Base-by-base conservation (phyloP, 306 rosid species). In the Adenanthera pavonina region DNA sequence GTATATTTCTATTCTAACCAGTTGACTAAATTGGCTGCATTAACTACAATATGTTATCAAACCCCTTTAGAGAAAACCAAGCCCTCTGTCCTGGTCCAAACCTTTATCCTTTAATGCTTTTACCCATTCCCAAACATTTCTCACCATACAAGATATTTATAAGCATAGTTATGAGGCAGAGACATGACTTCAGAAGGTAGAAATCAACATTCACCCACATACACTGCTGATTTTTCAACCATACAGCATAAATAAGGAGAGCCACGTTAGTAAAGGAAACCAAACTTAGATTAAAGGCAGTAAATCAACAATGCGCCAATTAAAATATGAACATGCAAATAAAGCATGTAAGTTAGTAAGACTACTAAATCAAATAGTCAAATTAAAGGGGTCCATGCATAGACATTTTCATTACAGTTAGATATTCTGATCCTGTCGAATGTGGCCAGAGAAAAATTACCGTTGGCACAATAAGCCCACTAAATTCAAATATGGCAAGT, bases 401-500 rank as follows among this genome's bases (percentile, higher is more conserved):
- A 40, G 59, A 46, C 30, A 71, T 46, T 53, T 49, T 47, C 73
- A 16, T 33, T 61, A 25, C 65, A 51, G 14, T 73, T 59, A 68
- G 74, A 68, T 59, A 73, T 14, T 51, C 64, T 49, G 49, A 69
- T 44, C 7, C 17, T 41, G 73, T 68, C 35, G 41, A 41, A 40
- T 40, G 17, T 40, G 52, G 6, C 73, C 3, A 48, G 30, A 72
- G 14, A 69, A 77, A 25, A 81, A 89, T 90, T 92, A 95, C 99
- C 62, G 92, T 89, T 2, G 99, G 99, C 66, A 97, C 98, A 81
- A 95, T 87, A 69, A 95, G 86, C 76, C 97, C 98, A 43, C 99
- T 98, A 74, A 95, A 95, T 51, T 89, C 84, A 82, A 95, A 90
- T 86, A 92, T 86, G 38, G 89, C 95, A 54, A 92, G 86, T 73